Evolutionary conservation across 192 early-diverging fungal species (phyloP).

Genomic region (Entomortierella chlamydospora): DNA sequence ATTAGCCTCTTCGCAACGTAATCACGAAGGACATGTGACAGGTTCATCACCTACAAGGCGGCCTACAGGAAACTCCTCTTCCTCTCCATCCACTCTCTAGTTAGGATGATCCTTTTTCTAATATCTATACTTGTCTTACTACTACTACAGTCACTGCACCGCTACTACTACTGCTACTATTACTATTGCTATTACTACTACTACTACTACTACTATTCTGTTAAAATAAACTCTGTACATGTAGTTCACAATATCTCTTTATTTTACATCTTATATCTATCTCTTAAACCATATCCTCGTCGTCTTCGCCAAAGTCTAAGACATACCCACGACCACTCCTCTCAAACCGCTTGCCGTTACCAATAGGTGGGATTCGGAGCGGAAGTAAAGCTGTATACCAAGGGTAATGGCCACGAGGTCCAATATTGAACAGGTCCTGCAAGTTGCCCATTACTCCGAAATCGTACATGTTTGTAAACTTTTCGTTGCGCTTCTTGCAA

Average conservation of each 20-base stretch:
- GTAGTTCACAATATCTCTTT: no score
- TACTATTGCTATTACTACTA: no score
- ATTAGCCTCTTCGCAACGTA: no score
- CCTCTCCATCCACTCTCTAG: background rate
- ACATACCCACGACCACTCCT: slow-evolving; percentile 53
- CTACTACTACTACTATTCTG: no score
- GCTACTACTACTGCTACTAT: no score
- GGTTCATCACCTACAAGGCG: no score
- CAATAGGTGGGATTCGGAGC: slow-evolving; percentile 62
- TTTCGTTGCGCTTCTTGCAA: slow-evolving; percentile 62
- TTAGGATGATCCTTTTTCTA: background rate
- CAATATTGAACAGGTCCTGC: slow-evolving; percentile 64
- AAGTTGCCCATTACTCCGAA: slow-evolving; percentile 60
- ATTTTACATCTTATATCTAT: no score
- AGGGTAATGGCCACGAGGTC: slow-evolving; percentile 52
- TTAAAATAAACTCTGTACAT: no score
- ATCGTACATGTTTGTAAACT: slow-evolving; percentile 54
- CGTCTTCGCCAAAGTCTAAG: slow-evolving; percentile 49
- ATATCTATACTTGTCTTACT: background rate
- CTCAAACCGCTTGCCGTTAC: slow-evolving; percentile 57
- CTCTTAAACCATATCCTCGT: slow-evolving; percentile 55
- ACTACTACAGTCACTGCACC: no score
- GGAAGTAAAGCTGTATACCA: slow-evolving; percentile 66
- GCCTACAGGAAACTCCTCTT: no score
- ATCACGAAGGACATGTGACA: no score